Percentiles rank a stretch among this genome's conserved stretches.
Conservation (phyloP, 139 green algal species). For the Chloropicon primus region DNA sequence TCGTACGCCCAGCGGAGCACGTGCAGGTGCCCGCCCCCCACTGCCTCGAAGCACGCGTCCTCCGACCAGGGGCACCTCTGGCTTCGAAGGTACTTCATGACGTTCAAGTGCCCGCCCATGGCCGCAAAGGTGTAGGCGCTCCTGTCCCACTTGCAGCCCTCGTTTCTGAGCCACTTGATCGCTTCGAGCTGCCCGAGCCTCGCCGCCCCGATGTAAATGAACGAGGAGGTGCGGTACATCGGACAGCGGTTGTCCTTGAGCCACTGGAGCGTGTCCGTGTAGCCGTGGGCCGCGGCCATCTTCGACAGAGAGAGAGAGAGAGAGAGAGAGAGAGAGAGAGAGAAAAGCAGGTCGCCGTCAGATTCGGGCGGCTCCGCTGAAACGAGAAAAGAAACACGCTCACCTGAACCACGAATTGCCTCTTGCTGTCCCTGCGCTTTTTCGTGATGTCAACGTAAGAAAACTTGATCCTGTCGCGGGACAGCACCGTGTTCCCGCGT, state of each 20-base stretch:
- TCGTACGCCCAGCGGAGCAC: too few relatives aligned
- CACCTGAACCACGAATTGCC: not conserved
- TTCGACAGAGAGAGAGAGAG: too few relatives aligned
- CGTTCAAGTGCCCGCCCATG: not conserved
- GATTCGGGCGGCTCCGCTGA: too few relatives aligned
- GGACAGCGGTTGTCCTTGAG: not conserved
- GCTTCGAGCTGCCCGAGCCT: not conserved
- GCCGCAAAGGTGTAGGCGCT: not conserved
- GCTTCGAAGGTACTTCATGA: not conserved
- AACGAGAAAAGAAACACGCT: too few relatives aligned
- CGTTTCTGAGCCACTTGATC: not conserved
- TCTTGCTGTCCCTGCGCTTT: not conserved
- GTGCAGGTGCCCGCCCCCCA: not conserved
- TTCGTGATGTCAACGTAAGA: not conserved
- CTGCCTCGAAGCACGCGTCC: not conserved
- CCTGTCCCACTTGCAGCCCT: not conserved
- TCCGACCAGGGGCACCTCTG: constrained; percentile 3
- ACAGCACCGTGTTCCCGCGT: not conserved
- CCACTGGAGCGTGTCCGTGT: not conserved
- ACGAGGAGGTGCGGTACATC: not conserved
- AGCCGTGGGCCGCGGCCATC: too few relatives aligned
- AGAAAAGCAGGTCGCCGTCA: too few relatives aligned
- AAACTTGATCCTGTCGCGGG: not conserved
- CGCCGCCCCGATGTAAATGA: not conserved
- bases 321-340: too few relatives aligned